A percentile compares a stretch with the other conserved stretches of the same genome.
Evolutionary conservation across 2,329 filamentous ascomycete species (phyloP).

Genomic region (Cordyceps cicadae): DNA sequence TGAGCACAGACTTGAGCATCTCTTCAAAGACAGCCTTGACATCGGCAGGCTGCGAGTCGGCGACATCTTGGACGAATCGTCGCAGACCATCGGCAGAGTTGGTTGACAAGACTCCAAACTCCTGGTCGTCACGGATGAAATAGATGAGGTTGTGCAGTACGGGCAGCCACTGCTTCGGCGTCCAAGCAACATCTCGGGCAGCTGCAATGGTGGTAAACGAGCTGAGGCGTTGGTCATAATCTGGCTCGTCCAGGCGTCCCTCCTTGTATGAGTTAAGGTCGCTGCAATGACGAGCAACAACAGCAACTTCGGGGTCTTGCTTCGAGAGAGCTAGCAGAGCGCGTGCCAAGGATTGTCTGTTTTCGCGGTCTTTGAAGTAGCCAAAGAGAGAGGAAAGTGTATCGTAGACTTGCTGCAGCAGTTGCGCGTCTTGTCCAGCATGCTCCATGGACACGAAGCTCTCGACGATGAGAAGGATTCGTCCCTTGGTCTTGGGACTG

Average conservation of each 20-base stretch:
- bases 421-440: constrained; percentile 28
- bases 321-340: constrained; percentile 64
- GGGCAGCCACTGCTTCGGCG: constrained; percentile 72
- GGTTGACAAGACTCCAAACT: constrained; percentile 70
- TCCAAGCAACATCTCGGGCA: constrained; percentile 50
- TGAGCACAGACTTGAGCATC: constrained; percentile 55
- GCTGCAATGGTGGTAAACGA: constrained; percentile 69
- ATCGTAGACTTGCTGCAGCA: constrained; percentile 60
- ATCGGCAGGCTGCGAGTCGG: constrained; percentile 28
- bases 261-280: constrained; percentile 73
- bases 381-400: constrained; percentile 77
- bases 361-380: constrained; percentile 77
- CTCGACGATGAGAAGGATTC: constrained; percentile 70
- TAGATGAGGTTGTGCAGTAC: constrained; percentile 84
- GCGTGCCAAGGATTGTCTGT: constrained; percentile 63
- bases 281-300: constrained; percentile 62
- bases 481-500: constrained; percentile 72
- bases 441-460: constrained; percentile 63
- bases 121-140: constrained; percentile 77
- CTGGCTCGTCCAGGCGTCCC: constrained; percentile 70
- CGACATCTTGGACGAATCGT: constrained; percentile 62
- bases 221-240: constrained; percentile 73
- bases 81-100: constrained; percentile 78
- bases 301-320: constrained; percentile 50
- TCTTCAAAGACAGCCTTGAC: constrained; percentile 42